Evolutionary conservation across 345 rosid species (phyloP).

Genomic region (Erysimum cheiranthoides): DNA sequence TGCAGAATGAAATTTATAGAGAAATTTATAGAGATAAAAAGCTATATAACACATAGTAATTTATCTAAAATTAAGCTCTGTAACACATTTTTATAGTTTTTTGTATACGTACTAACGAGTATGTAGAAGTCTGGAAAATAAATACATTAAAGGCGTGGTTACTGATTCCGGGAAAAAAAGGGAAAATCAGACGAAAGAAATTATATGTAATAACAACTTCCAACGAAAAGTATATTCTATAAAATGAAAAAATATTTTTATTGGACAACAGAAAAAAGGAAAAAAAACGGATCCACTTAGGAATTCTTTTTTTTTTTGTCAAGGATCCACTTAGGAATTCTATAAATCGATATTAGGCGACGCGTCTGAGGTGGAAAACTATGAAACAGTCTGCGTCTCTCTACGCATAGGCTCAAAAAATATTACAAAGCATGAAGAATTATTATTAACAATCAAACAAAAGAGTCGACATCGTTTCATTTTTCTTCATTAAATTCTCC

Average conservation of each 20-base stretch:
- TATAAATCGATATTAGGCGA: conserved; percentile 23
- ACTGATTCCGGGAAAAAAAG: neutral
- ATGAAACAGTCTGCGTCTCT: conserved; percentile 39
- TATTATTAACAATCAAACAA: conserved; percentile 23
- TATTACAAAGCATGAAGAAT: conserved; percentile 1
- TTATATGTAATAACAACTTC: neutral
- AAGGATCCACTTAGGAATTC: neutral
- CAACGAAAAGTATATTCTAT: neutral
- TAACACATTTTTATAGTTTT: neutral
- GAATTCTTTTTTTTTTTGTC: no score
- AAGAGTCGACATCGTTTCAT: conserved; percentile 16
- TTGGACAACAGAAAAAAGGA: neutral
- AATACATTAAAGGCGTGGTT: neutral
- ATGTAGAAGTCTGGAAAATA: neutral
- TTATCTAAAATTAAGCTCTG: neutral
- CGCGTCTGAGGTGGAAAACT: conserved; percentile 41
- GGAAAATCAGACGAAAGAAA: neutral
- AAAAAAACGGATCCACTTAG: neutral
- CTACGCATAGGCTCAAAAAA: conserved; percentile 32
- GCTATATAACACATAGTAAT: neutral
- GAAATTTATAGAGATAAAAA: neutral
- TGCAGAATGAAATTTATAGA: neutral
- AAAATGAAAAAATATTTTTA: neutral
- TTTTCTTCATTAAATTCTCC: conserved; percentile 8
- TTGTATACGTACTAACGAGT: no score